Conservation (phyloP, 2,329 filamentous ascomycete genomes). For the Pseudocercospora eumusae region DNA sequence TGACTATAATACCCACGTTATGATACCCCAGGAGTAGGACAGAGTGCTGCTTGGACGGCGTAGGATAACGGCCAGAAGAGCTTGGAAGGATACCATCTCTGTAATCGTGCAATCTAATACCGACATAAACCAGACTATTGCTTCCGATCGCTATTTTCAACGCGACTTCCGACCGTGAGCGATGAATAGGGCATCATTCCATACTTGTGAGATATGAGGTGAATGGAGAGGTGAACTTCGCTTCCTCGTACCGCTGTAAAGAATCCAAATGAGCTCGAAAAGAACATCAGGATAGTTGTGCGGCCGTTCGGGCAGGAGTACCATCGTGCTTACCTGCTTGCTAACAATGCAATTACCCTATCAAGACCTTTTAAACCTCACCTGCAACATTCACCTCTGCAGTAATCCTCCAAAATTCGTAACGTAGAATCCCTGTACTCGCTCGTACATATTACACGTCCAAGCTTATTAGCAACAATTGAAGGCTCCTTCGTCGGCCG, state of each 20-base stretch:
- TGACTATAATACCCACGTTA: neutral
- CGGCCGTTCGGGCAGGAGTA: neutral
- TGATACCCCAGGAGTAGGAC: constrained; percentile 10
- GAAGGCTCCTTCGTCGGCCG: neutral
- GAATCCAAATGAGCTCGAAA: neutral
- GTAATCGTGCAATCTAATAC: neutral
- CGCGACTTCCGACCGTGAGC: neutral
- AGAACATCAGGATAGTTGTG: neutral
- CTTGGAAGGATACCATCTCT: constrained; percentile 6
- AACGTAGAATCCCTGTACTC: no score
- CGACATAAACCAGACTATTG: neutral
- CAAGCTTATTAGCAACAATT: no score
- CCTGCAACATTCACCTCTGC: neutral
- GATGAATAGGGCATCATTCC: neutral
- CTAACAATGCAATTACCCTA: neutral
- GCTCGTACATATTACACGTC: no score
- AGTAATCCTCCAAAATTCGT: neutral
- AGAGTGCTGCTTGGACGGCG: neutral
- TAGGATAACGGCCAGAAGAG: constrained; percentile 5
- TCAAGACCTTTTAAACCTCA: neutral
- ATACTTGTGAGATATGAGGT: neutral
- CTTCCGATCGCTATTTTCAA: neutral
- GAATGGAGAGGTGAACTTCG: neutral
- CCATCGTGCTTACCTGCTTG: neutral
- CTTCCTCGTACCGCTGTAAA: neutral